Evolutionary conservation across 352 stramenopile species (phyloP).

Genomic region (Globisporangium acanthophoron): DNA sequence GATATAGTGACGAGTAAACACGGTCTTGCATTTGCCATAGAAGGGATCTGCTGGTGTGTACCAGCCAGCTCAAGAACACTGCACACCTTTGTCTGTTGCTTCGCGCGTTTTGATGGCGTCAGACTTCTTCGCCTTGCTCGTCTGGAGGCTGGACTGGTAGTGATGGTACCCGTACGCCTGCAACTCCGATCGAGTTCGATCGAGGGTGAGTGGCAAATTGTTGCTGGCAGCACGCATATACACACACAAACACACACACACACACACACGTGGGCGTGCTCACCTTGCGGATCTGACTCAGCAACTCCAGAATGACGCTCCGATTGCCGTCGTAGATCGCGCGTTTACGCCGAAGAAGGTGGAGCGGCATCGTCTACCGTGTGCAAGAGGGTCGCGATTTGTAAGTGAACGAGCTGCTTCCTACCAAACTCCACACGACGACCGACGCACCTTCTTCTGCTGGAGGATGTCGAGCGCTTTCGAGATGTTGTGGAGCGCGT

Average conservation of each 20-base stretch:
- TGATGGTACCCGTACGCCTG: constrained; percentile 1
- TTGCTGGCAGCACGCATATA: no score
- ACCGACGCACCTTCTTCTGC: constrained; percentile 44
- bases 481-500: constrained; percentile 66
- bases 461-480: constrained; percentile 59
- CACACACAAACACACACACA: not conserved
- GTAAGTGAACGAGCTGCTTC: not conserved
- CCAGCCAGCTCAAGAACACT: not conserved
- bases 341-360: constrained; percentile 33
- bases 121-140: not conserved
- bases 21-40: not conserved
- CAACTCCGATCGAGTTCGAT: not conserved
- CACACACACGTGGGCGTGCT: not conserved
- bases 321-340: constrained; percentile 33
- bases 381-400: no score
- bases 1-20: not conserved
- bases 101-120: not conserved
- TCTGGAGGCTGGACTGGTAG: not conserved
- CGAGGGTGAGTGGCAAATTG: not conserved
- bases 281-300: constrained; percentile 44
- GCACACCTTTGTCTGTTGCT: not conserved
- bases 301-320: constrained; percentile 29
- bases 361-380: constrained; percentile 42
- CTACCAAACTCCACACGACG: not conserved
- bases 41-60: not conserved